Evolutionary conservation across 202 grass and related monocot species (phyloP), one percentile per base, ranked within the genome.

Genomic region (Brachypodium distachyon): DNA sequence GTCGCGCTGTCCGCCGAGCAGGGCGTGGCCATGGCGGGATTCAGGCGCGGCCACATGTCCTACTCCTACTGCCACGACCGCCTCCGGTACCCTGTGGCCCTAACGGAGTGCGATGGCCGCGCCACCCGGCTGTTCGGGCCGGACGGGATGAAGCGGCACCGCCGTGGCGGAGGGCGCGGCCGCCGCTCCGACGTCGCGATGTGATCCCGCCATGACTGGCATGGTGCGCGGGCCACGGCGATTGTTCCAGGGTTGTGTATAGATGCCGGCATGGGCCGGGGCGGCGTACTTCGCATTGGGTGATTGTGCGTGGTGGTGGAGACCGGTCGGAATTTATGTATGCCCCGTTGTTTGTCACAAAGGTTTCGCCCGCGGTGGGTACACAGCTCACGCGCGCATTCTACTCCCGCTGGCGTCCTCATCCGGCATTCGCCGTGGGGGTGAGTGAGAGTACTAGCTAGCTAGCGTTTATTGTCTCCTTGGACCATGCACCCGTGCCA

Each of bases 51-150:
- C 46, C 91, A 97, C 67, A 90, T 89, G 72, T 88, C 88, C 9
- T 97, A 97, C 79, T 94, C 88, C 12, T 97, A 97, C 82, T 97
- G 94, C 87, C 88, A 90, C 14, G 94, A 97, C 61, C 49, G 71
- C 3, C 41, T 64, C 4, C 77, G 94, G 34, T 94, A 94, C 73
- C 43, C 67, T 3, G 67, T 73, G 13, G 44, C 86, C 42, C 58
- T 90, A 21, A 33, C 84, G 13, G 94, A 97, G 72, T 97, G 94
- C 71, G 58, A 58, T 40, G 12, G 12, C 5, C 27, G 6, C 26
- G 5, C 58, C 36, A 13, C 22, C 2, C 81, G 41, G 14, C 21
- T 88, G 29, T 97, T 89, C 51, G 86, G 90, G 4, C 74, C 53
- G 17, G 90, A 93, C 65, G 94, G 94, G 49, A 67, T 81, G 51